Evolutionary conservation across 1,139 yeast species (phyloP).

Genomic region (Debaryomyces fabryi): DNA sequence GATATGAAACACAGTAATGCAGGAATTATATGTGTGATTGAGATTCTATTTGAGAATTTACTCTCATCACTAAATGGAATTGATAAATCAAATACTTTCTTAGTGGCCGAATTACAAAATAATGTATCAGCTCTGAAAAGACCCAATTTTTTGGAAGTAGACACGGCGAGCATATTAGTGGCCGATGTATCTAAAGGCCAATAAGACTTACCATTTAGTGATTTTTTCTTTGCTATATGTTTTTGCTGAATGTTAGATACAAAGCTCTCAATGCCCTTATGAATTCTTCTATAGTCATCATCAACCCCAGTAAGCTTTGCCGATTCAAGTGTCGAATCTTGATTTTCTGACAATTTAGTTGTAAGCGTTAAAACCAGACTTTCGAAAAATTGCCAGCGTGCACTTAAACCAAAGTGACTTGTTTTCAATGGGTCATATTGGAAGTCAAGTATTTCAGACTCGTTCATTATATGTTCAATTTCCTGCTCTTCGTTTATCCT

Average conservation of each 20-base stretch:
- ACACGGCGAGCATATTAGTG: conserved; percentile 38
- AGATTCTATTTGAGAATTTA: conserved; percentile 52
- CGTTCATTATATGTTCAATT: conserved; percentile 30
- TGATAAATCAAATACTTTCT: conserved; percentile 42
- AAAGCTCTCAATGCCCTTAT: conserved; percentile 22
- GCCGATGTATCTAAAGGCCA: conserved; percentile 10
- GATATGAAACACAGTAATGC: conserved; percentile 56
- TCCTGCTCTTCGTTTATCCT: conserved; percentile 35
- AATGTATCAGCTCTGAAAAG: conserved; percentile 54
- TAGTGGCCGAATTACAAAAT: conserved; percentile 54
- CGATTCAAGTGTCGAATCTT: conserved; percentile 12
- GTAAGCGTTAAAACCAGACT: conserved; percentile 25
- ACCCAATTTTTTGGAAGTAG: conserved; percentile 47
- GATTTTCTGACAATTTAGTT: conserved; percentile 1
- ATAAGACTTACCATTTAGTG: conserved; percentile 19
- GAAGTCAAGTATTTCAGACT: conserved; percentile 39
- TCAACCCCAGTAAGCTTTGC: conserved; percentile 33
- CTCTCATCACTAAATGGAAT: conserved; percentile 41
- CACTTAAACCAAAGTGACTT: conserved; percentile 50
- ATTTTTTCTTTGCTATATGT: conserved; percentile 6
- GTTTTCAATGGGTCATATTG: conserved; percentile 39
- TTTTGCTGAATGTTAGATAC: neutral
- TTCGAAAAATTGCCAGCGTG: conserved; percentile 44
- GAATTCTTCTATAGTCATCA: conserved; percentile 41
- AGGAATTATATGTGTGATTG: conserved; percentile 54